Percentiles rank a stretch among this genome's conserved stretches.
Conservation (phyloP, 306 rosid species). For the Cucurbita ficifolia region DNA sequence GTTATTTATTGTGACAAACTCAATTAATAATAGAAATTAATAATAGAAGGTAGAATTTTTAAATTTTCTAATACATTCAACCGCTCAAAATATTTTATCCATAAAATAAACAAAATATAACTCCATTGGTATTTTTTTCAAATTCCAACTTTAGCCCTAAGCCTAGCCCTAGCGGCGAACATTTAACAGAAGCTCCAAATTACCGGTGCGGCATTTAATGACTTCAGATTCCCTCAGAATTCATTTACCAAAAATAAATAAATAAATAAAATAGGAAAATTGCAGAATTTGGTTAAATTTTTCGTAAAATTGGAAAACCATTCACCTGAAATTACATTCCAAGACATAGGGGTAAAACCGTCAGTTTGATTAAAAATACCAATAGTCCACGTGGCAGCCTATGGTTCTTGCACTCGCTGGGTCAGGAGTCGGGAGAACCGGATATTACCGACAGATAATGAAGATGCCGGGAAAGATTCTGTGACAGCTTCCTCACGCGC, state of each 20-base stretch:
- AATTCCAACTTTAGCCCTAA: background rate
- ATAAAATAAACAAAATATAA: too few species aligned
- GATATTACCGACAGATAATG: background rate
- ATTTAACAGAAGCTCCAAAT: background rate
- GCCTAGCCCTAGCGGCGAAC: background rate
- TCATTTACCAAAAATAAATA: background rate
- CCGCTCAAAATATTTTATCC: too few species aligned
- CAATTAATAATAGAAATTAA: too few species aligned
- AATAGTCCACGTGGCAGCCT: background rate
- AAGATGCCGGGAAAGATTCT: conserved; percentile 1
- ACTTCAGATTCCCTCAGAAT: background rate
- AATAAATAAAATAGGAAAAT: background rate
- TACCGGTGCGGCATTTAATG: background rate
- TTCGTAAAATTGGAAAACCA: background rate
- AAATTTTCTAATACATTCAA: too few species aligned
- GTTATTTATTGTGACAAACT: too few species aligned
- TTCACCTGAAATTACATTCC: background rate
- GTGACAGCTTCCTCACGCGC: background rate
- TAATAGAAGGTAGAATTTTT: too few species aligned
- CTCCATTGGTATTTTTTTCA: background rate
- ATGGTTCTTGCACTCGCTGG: background rate
- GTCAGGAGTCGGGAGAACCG: background rate
- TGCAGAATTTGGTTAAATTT: background rate
- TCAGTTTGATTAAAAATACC: background rate
- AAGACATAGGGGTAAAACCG: too few species aligned